Conservation (phyloP, 2,329 filamentous ascomycete genomes). For the Aspergillus viridinutans region DNA sequence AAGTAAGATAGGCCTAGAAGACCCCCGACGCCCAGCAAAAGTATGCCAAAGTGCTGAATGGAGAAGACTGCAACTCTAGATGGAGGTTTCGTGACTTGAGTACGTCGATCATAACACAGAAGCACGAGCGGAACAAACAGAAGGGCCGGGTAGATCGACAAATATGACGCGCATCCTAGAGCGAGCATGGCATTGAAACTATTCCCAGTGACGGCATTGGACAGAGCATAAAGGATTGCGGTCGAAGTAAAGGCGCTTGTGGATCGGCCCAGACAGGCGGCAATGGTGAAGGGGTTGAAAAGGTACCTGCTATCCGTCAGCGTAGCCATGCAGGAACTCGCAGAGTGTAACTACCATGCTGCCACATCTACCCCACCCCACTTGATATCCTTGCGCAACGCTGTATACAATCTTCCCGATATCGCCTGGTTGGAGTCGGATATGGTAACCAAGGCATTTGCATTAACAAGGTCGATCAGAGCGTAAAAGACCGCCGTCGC, state of each 20-base stretch:
- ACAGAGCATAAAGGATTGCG: slow-evolving; percentile 78
- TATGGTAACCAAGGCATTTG: slow-evolving; percentile 72
- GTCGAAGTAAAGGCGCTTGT: slow-evolving; percentile 86
- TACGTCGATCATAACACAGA: slow-evolving; percentile 69
- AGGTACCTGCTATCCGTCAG: slow-evolving; percentile 61
- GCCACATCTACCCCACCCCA: slow-evolving; percentile 74
- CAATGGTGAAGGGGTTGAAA: slow-evolving; percentile 90
- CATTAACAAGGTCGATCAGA: slow-evolving; percentile 73
- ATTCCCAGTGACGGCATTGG: slow-evolving; percentile 71
- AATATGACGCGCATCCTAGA: slow-evolving; percentile 79
- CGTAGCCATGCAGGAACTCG: not conserved
- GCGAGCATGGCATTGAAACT: slow-evolving; percentile 75
- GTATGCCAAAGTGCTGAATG: slow-evolving; percentile 49
- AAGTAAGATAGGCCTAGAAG: slow-evolving; percentile 69
- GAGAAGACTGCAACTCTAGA: slow-evolving; percentile 48
- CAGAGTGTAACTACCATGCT: slow-evolving; percentile 59
- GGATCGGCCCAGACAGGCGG: slow-evolving; percentile 83
- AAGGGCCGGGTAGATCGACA: slow-evolving; percentile 86
- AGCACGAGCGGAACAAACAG: slow-evolving; percentile 78
- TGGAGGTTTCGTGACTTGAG: slow-evolving; percentile 27
- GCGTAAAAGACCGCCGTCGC: slow-evolving; percentile 79
- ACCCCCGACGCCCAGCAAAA: slow-evolving; percentile 53
- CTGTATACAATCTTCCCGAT: slow-evolving; percentile 71
- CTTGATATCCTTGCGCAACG: slow-evolving; percentile 67
- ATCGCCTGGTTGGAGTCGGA: slow-evolving; percentile 76